Conservation (phyloP, 495 filamentous ascomycete species). For the Penicillium fimorum region DNA sequence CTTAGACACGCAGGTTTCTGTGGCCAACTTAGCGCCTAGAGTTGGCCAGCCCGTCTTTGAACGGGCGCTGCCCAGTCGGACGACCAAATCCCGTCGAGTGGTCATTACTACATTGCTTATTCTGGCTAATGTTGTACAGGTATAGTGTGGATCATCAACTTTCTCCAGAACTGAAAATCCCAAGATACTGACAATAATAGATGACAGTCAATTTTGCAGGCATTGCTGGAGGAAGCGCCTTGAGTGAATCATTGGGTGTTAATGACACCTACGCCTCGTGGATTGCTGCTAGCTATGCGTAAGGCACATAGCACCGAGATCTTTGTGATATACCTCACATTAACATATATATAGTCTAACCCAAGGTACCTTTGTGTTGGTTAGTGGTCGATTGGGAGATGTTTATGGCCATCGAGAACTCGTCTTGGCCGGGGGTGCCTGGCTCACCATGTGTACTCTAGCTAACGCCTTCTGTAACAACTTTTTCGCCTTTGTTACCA, state of each 20-base stretch:
- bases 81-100: constrained; percentile 20
- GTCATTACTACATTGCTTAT: constrained; percentile 24
- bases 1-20: not conserved
- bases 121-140: constrained; percentile 33
- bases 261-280: constrained; percentile 28
- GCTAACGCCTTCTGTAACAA: constrained; percentile 43
- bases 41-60: constrained; percentile 26
- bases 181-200: constrained; percentile 6
- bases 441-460: constrained; percentile 39
- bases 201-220: constrained; percentile 37
- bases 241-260: constrained; percentile 24
- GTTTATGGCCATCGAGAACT: constrained; percentile 51
- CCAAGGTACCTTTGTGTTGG: constrained; percentile 50
- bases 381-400: constrained; percentile 49
- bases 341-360: constrained; percentile 34
- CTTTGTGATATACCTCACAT: not conserved
- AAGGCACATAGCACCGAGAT: not conserved
- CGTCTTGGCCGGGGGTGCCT: constrained; percentile 37
- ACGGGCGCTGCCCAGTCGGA: constrained; percentile 12
- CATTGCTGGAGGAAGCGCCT: constrained; percentile 30
- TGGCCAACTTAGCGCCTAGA: not conserved
- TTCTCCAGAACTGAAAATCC: not conserved
- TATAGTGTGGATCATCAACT: not conserved
- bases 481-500: constrained; percentile 39
- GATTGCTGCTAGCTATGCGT: constrained; percentile 36